phyloP scores from a whole-genome alignment of 2,329 filamentous ascomycete genomes.

The Leptoxyphium fumago region DNA sequence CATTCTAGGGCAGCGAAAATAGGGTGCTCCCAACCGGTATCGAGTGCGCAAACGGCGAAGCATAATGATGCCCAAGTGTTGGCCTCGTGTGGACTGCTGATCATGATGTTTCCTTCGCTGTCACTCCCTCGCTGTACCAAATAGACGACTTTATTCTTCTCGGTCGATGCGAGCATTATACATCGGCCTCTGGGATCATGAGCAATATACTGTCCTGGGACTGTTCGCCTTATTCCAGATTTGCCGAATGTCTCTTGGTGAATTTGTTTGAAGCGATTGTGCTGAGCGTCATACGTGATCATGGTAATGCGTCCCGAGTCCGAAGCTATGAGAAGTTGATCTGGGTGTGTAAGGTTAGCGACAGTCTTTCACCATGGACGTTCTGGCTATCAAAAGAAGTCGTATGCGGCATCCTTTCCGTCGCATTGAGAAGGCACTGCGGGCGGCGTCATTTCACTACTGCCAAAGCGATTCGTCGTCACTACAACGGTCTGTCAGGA shows the following conservation, averaged over 20 bases:
- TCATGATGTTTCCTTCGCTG: slow-evolving; percentile 63
- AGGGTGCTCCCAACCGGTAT: slow-evolving; percentile 94
- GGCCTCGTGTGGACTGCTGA: slow-evolving; percentile 91
- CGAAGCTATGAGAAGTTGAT: slow-evolving; percentile 89
- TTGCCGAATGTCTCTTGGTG: slow-evolving; percentile 98
- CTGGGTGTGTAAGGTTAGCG: slow-evolving; percentile 30
- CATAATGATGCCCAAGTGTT: slow-evolving; percentile 87
- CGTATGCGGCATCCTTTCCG: no score
- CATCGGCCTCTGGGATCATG: slow-evolving; percentile 92
- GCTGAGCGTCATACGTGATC: slow-evolving; percentile 73
- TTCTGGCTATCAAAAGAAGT: no score
- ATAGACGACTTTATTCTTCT: slow-evolving; percentile 99
- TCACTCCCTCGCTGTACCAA: slow-evolving; percentile 92
- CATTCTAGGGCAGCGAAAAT: slow-evolving; percentile 91
- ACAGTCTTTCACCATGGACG: no score
- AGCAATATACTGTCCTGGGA: slow-evolving; percentile 91
- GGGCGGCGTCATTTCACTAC: slow-evolving; percentile 4
- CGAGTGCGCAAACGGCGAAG: slow-evolving; percentile 72
- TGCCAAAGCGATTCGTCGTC: not conserved
- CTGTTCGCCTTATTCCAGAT: slow-evolving; percentile 80
- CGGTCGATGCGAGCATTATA: slow-evolving; percentile 80
- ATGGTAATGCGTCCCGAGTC: slow-evolving; percentile 93
- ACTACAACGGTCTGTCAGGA: not conserved
- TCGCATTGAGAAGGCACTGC: no score
- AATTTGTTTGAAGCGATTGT: slow-evolving; percentile 76